Evolutionary conservation across 179 eudicot species (phyloP).

Genomic region (Sideroxylon spinosum): DNA sequence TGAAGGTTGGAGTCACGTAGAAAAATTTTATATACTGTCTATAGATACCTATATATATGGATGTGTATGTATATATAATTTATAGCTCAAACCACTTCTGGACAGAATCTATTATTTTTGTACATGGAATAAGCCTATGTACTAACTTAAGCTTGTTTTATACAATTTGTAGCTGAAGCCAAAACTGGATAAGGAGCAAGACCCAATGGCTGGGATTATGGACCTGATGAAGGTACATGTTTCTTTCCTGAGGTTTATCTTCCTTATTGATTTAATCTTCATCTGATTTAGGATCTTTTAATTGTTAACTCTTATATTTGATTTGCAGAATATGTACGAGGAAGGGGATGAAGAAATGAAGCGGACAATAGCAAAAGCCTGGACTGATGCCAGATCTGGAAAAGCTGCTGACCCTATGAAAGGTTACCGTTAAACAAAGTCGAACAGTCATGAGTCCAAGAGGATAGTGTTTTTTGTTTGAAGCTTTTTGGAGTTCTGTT

Average conservation of each 20-base stretch:
- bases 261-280: not conserved
- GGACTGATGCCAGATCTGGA: slow-evolving; percentile 94
- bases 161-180: slow-evolving; percentile 60
- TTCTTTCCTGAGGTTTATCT: not conserved
- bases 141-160: not conserved
- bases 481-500: not conserved
- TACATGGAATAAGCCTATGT: not conserved
- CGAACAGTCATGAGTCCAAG: not conserved
- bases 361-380: slow-evolving; percentile 87
- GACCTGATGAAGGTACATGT: slow-evolving; percentile 81
- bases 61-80: not conserved
- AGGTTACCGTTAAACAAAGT: slow-evolving; percentile 32
- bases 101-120: not conserved
- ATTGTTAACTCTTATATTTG: not conserved
- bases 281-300: no score
- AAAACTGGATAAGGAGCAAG: slow-evolving; percentile 63
- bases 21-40: no score
- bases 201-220: slow-evolving; percentile 99
- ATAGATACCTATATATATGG: no score
- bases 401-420: slow-evolving; percentile 67
- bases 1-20: not conserved
- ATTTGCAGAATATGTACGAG: slow-evolving; percentile 88
- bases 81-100: no score
- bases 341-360: slow-evolving; percentile 99
- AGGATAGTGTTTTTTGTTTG: not conserved